Base-by-base conservation (phyloP, 2,329 filamentous ascomycete genomes). In the Orbilia oligospora region DNA sequence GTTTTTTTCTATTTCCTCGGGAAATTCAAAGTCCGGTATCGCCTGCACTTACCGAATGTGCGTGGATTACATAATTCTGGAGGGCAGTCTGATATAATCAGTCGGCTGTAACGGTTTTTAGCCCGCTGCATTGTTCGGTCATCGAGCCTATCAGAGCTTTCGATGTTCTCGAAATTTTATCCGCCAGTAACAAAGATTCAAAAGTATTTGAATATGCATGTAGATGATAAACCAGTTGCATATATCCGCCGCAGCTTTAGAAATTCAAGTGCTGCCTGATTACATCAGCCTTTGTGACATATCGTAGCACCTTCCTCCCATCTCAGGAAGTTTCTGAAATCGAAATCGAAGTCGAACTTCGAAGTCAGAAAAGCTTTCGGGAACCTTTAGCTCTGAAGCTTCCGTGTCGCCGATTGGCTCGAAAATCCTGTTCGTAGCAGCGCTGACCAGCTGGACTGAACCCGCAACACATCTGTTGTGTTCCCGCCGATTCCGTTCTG, bases 221-320 rank as follows among this genome's bases (percentile, higher is more conserved):
- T n/a, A 63, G 80, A 33, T 46, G 79, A 73, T 79, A 51, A 81
- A 84, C 61, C 2, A 27, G 61, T 33, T 44, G 64, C 46, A 53
- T 63, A 63, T 49, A 53, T 71, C 58, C 49, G 73, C 58, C 22
- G 14, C 18, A 12, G 27, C 12, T 22, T 53, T 56, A 51, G 33
- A 10, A 61, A 41, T 61, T n/a, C n/a, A n/a, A n/a, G n/a, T 66
- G 61, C 49, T 72, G 63, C 69, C 69, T 72, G 69, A 66, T 72
- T 72, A 66, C 38, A 20, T 44, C 22, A 61, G 56, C 56, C 8
- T 46, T 56, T 63, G 55, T 70, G 27, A 6, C 27, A 58, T 38
- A 70, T 58, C 38, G 51, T 67, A 49, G 38, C 44, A 46, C 44
- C 16, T 36, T 72, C 58, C 49, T 30, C 16, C 49, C 58, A 49